Percentiles rank a stretch among this genome's conserved stretches.
Conservation (phyloP, 139 green algal genomes). For the Tetradesmus obliquus region DNA sequence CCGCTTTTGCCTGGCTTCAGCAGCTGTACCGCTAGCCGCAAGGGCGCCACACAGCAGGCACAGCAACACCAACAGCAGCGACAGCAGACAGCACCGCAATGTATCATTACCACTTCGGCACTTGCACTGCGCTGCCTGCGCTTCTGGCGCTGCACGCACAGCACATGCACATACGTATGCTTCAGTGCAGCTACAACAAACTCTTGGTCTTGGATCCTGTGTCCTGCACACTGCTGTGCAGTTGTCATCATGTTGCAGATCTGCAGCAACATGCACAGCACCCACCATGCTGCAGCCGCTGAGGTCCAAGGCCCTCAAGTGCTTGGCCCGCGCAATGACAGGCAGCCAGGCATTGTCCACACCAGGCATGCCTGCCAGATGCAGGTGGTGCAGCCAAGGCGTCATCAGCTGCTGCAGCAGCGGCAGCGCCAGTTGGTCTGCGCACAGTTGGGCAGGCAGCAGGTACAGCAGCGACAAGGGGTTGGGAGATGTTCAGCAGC, state of each 20-base stretch:
- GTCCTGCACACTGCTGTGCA: not conserved
- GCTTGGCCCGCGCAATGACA: not conserved
- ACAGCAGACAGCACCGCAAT: not conserved
- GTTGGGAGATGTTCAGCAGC: not conserved
- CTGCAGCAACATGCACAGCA: not conserved
- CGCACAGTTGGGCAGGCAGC: not conserved
- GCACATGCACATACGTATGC: no score
- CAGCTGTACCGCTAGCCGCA: no score
- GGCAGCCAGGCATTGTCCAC: slow-evolving; percentile 31
- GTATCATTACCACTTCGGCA: not conserved
- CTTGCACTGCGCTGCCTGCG: no score
- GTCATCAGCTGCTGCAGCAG: slow-evolving; percentile 19
- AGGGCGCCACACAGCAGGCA: not conserved
- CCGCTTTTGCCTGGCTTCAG: no score
- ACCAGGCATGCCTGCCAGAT: slow-evolving; percentile 1
- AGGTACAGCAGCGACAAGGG: not conserved
- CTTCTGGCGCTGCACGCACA: no score
- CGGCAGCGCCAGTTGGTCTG: slow-evolving; percentile 5
- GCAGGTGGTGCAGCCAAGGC: slow-evolving; percentile 37
- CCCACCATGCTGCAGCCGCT: slow-evolving; percentile 12
- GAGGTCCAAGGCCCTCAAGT: slow-evolving; percentile 18
- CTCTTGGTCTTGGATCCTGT: no score
- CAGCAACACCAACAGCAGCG: not conserved
- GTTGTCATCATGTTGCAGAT: not conserved
- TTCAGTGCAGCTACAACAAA: no score